These are phyloP conservation scores for Linum trigynum DNA, from an alignment of 345 rosid genomes.

Conservation along the genomic window DNA sequence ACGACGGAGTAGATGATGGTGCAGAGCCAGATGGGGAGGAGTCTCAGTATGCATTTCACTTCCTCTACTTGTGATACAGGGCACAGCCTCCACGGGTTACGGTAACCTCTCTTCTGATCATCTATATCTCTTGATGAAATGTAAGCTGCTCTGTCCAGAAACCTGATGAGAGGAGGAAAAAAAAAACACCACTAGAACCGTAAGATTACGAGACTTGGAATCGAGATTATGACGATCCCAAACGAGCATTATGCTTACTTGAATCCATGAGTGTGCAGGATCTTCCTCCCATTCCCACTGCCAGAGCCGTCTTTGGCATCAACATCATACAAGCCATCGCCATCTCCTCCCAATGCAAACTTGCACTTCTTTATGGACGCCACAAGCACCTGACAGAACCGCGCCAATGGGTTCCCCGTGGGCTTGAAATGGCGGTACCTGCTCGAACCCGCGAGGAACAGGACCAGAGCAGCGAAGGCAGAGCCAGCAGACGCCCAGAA, in stretches of 20 bases:
- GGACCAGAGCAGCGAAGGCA: slow-evolving; percentile 59
- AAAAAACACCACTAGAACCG: slow-evolving; percentile 5
- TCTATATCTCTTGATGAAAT: slow-evolving; percentile 53
- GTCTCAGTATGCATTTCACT: slow-evolving; percentile 88
- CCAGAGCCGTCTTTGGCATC: slow-evolving; percentile 33
- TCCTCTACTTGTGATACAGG: slow-evolving; percentile 94
- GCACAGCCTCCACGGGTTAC: slow-evolving; percentile 67
- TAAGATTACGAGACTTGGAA: neutral
- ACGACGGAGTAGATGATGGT: slow-evolving; percentile 91
- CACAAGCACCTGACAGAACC: slow-evolving; percentile 73
- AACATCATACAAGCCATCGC: slow-evolving; percentile 35
- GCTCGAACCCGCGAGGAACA: slow-evolving; percentile 66
- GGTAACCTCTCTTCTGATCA: slow-evolving; percentile 45
- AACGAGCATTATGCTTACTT: slow-evolving; percentile 37
- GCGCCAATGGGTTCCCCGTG: slow-evolving; percentile 70
- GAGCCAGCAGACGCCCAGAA: slow-evolving; percentile 92
- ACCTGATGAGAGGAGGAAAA: slow-evolving; percentile 38
- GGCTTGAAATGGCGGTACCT: slow-evolving; percentile 87
- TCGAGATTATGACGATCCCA: neutral
- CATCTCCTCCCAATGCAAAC: slow-evolving; percentile 31
- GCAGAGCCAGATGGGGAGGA: slow-evolving; percentile 96
- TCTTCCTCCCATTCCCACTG: slow-evolving; percentile 44
- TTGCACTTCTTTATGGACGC: slow-evolving; percentile 75
- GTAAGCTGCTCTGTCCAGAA: slow-evolving; percentile 87
- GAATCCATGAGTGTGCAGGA: slow-evolving; percentile 83